A percentile compares a stretch with the other conserved stretches of the same genome.
phyloP scores from a whole-genome alignment of 768 basidiomycete species.

The Calocybe gangraenosa region DNA sequence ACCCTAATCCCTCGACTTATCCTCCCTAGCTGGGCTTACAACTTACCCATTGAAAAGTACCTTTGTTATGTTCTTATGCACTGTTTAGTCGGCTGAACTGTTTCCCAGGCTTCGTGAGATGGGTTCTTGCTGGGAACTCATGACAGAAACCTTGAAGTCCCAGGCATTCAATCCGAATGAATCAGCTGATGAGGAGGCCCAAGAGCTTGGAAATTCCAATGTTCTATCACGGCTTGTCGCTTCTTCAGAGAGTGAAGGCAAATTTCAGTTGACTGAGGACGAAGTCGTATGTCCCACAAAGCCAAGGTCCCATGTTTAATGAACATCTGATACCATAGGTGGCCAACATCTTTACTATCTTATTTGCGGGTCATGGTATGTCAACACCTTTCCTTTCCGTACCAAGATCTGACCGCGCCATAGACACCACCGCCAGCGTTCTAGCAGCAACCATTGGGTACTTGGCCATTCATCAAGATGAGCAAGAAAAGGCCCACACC shows the following conservation, averaged over 20 bases:
- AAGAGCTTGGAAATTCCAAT: constrained; percentile 7
- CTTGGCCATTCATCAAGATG: constrained; percentile 39
- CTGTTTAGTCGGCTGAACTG: too few species aligned
- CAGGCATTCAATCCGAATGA: constrained; percentile 6
- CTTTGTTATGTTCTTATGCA: background rate
- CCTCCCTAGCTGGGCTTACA: constrained; percentile 21
- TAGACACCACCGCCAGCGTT: constrained; percentile 49
- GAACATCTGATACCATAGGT: constrained; percentile 11
- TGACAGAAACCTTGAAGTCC: constrained; percentile 15
- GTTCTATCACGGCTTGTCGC: constrained; percentile 18
- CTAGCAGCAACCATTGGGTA: constrained; percentile 42
- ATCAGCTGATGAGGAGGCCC: background rate
- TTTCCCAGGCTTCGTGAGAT: constrained; percentile 15
- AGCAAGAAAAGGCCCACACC: constrained; percentile 44
- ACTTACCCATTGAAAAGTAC: constrained; percentile 20
- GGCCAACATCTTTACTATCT: constrained; percentile 20
- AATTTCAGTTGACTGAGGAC: constrained; percentile 14
- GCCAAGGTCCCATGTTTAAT: background rate
- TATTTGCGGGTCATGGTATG: constrained; percentile 25
- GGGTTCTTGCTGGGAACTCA: constrained; percentile 12
- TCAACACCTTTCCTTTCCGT: background rate
- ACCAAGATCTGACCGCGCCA: background rate
- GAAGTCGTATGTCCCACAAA: constrained; percentile 17
- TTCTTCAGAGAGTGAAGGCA: constrained; percentile 14
- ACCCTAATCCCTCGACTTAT: constrained; percentile 17